A percentile compares a stretch with the other conserved stretches of the same genome.
These are phyloP conservation scores for Collybiopsis confluens DNA, from an alignment of 768 basidiomycete species.

Conservation along the genomic window DNA sequence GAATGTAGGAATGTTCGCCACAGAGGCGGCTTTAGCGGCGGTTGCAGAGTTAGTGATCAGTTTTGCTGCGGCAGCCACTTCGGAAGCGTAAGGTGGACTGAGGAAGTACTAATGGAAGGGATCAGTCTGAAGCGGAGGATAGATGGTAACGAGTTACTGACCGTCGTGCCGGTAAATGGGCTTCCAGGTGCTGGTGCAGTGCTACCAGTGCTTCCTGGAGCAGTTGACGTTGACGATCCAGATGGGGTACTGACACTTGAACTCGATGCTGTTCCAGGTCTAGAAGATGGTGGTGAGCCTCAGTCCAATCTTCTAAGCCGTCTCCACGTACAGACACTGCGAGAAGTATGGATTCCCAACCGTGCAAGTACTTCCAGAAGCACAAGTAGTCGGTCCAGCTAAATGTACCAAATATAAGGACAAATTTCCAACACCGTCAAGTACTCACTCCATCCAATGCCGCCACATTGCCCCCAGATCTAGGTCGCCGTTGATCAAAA, in stretches of 20 bases:
- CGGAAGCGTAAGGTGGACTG: constrained; percentile 52
- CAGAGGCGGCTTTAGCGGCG: constrained; percentile 45
- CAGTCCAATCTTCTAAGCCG: not conserved
- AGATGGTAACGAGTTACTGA: constrained; percentile 14
- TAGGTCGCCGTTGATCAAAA: not conserved
- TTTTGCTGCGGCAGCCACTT: constrained; percentile 47
- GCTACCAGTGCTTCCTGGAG: constrained; percentile 26
- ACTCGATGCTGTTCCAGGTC: constrained; percentile 7
- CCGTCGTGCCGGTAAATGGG: constrained; percentile 48
- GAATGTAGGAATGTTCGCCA: constrained; percentile 56
- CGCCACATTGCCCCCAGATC: constrained; percentile 8
- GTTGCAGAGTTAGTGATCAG: constrained; percentile 44
- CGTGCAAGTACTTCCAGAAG: constrained; percentile 5
- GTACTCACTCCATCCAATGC: constrained; percentile 9
- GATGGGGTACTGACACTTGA: no score
- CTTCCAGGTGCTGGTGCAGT: constrained; percentile 42
- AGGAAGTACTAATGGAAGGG: constrained; percentile 36
- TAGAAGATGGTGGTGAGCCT: not conserved
- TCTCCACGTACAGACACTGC: not conserved
- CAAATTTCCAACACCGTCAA: not conserved
- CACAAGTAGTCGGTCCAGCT: constrained; percentile 10
- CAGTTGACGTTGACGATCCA: constrained; percentile 15
- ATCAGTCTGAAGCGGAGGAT: not conserved
- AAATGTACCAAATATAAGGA: not conserved
- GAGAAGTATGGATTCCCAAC: constrained; percentile 6